Base-by-base conservation (phyloP, 2,329 filamentous ascomycete genomes). In the Scytalidium lignicola region DNA sequence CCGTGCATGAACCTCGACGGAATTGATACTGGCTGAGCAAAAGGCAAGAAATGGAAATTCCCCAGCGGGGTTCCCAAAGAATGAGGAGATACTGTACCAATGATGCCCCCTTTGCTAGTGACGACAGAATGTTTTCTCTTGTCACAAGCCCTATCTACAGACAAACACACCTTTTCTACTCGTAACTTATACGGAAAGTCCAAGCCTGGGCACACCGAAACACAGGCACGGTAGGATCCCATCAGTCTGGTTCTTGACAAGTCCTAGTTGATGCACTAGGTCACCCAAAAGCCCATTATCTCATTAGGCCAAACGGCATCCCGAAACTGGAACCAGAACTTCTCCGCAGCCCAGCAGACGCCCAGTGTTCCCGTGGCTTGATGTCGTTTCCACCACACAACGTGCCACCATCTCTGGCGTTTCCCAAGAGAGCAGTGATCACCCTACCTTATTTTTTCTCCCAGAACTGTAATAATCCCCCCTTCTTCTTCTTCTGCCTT, bases 401-500 rank as follows among this genome's bases (percentile, higher is more conserved):
- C 40, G 37, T 29, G 41, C 37, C 40, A 29, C 45, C 32, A 44
- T 22, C 41, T 41, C 41, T 23, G 22, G 45, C 41, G 47, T 29
- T 48, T 44, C 42, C 43, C 6, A 54, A 55, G 32, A 28, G 15
- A 50, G 53, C 40, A 52, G 39, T 45, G 55, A 57, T 57, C 51
- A 52, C 37, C 55, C 44, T 54, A 55, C 53, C 55, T 57, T 57
- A 57, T 55, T 52, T 55, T 41, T 45, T 48, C 48, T 47, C 23
- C 23, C 5, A 10, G 23, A 5, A 10, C 5, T 5, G 23, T n/a
- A n/a, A n/a, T n/a, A n/a, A n/a, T n/a, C n/a, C n/a, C n/a, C n/a
- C n/a, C n/a, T n/a, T n/a, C n/a, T n/a, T n/a, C n/a, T 26, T 10
- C 23, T 10, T 26, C 10, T 10, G 10, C 10, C 23, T 10, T 10